A percentile compares a stretch with the other conserved stretches of the same genome.
Evolutionary conservation across 257 asterid species (phyloP).

Genomic region (Cruciata laevipes): DNA sequence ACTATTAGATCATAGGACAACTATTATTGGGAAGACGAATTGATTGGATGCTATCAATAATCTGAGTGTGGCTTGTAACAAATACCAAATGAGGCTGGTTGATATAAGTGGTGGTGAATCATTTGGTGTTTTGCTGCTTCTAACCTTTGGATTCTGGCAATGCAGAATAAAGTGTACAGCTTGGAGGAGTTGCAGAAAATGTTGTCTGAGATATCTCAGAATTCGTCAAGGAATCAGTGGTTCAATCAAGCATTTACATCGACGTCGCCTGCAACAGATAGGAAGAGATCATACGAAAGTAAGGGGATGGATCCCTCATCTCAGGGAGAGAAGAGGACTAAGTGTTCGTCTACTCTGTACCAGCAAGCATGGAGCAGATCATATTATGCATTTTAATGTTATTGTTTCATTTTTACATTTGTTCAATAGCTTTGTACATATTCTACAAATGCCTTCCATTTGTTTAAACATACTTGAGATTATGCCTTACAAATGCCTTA

Average conservation of each 20-base stretch:
- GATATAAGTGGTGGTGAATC: too few species aligned
- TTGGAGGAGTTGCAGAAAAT: constrained; percentile 55
- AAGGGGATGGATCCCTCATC: constrained; percentile 8
- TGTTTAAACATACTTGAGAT: too few species aligned
- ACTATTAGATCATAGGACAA: too few species aligned
- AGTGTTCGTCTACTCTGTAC: constrained; percentile 4
- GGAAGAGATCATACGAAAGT: background rate
- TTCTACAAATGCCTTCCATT: too few species aligned
- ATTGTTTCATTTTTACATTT: background rate
- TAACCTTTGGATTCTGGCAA: background rate
- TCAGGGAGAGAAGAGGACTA: background rate
- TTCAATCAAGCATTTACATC: constrained; percentile 17
- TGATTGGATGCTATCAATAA: too few species aligned
- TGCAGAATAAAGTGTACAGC: constrained; percentile 52
- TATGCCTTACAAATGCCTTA: too few species aligned
- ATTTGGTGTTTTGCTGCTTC: background rate
- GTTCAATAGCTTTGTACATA: too few species aligned
- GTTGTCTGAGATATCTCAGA: constrained; percentile 87
- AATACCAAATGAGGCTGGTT: too few species aligned
- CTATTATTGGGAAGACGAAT: too few species aligned
- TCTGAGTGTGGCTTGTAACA: too few species aligned
- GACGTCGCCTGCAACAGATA: background rate
- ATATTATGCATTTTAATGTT: constrained; percentile 21
- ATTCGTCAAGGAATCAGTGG: too few species aligned
- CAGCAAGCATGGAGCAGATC: constrained; percentile 15